Percentiles rank a stretch among this genome's conserved stretches.
Evolutionary conservation across 768 basidiomycete genomes (phyloP).

Genomic region (Termitomyces sp.): DNA sequence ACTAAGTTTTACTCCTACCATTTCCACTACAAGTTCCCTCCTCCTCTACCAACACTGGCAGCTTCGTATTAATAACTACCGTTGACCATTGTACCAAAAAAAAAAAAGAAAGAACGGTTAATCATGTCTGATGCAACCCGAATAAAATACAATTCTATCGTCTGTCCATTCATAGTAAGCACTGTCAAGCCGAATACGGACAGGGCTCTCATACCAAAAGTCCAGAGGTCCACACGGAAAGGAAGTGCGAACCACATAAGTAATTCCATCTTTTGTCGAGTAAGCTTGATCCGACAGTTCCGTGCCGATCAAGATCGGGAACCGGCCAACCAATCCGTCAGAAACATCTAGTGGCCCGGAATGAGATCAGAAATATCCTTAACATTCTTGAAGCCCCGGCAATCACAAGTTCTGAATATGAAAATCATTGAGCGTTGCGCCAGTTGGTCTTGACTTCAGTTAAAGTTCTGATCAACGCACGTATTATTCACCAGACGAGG

Average conservation of each 20-base stretch:
- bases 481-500: no score
- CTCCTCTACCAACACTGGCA: no score
- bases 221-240: neutral
- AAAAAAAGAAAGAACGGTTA: no score
- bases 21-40: no score
- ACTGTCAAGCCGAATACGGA: no score
- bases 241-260: neutral
- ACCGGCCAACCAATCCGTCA: neutral
- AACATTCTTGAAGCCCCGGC: neutral
- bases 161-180: neutral
- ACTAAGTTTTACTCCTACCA: no score
- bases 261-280: neutral
- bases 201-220: neutral
- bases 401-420: neutral
- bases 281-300: neutral
- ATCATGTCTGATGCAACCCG: no score
- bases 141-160: neutral
- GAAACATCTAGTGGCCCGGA: neutral
- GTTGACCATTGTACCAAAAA: no score
- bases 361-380: no score
- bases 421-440: no score
- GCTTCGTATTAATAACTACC: no score
- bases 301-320: neutral
- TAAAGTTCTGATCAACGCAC: neutral
- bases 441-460: no score